Evolutionary conservation across 2,329 filamentous ascomycete genomes (phyloP).

Genomic region (Penicillium sp.): DNA sequence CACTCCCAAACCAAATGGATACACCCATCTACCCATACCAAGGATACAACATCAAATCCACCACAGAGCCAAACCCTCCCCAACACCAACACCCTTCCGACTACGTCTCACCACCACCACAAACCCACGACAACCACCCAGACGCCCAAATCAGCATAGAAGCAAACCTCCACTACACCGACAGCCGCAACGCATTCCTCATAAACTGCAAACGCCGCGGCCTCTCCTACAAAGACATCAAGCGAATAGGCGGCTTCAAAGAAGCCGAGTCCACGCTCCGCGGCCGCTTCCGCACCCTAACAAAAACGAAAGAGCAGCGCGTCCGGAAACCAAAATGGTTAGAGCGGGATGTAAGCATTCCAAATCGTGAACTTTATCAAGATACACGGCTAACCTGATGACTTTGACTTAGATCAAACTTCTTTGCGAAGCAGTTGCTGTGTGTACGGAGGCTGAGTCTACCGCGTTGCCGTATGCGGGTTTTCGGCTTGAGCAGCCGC

Average conservation of each 20-base stretch:
- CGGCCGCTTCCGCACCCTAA: constrained; percentile 44
- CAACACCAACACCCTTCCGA: not conserved
- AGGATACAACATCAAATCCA: not conserved
- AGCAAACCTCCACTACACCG: constrained; percentile 13
- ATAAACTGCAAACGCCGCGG: constrained; percentile 39
- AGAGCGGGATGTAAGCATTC: constrained; percentile 38
- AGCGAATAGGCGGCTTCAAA: constrained; percentile 38
- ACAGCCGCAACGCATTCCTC: constrained; percentile 36
- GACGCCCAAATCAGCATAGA: constrained; percentile 4
- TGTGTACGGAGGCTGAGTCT: constrained; percentile 6
- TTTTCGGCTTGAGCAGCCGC: constrained; percentile 7
- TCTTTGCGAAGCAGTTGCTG: constrained; percentile 37
- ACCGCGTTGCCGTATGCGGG: not conserved
- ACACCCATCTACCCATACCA: not conserved
- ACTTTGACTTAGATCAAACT: constrained; percentile 34
- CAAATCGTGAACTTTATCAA: too few species aligned
- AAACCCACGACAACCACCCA: not conserved
- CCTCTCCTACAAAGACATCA: constrained; percentile 46
- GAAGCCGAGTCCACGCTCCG: constrained; percentile 47
- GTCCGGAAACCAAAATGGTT: constrained; percentile 44
- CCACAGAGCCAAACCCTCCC: not conserved
- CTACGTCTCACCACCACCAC: not conserved
- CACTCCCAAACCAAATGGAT: not conserved
- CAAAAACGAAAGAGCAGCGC: constrained; percentile 42
- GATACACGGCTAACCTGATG: too few species aligned